Percentiles rank a stretch among this genome's conserved stretches.
phyloP scores from a whole-genome alignment of 306 rosid genomes.

The Erythrophleum fordii region DNA sequence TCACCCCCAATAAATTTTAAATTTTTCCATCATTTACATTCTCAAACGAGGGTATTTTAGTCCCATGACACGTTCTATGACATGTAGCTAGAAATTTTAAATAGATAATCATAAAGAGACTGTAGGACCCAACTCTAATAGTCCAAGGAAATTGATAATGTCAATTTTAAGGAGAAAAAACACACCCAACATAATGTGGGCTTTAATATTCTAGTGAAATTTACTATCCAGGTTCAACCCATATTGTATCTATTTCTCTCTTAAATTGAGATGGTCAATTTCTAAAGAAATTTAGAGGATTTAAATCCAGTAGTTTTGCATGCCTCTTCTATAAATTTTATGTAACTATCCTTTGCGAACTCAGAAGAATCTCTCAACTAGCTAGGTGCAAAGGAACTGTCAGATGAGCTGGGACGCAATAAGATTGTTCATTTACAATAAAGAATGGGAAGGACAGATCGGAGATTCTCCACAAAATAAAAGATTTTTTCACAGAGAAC shows the following conservation, averaged over 20 bases:
- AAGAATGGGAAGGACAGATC: slow-evolving; percentile 40
- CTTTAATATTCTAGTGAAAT: not conserved
- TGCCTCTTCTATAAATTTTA: not conserved
- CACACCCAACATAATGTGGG: not conserved
- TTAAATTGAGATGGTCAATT: not conserved
- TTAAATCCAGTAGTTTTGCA: not conserved
- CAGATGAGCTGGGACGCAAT: slow-evolving; percentile 49
- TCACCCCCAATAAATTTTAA: not conserved
- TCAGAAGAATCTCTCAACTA: not conserved
- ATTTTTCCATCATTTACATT: not conserved
- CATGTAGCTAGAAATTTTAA: not conserved
- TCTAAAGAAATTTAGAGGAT: not conserved
- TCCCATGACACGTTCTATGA: not conserved
- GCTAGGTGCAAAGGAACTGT: slow-evolving; percentile 29
- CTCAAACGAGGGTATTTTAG: slow-evolving; percentile 37
- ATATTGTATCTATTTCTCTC: too few relatives aligned
- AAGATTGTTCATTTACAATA: slow-evolving; percentile 27
- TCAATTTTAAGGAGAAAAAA: not conserved
- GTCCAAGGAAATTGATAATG: too few relatives aligned
- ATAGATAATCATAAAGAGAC: not conserved
- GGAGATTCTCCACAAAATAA: slow-evolving; percentile 24
- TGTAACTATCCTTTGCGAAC: not conserved
- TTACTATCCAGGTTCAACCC: too few relatives aligned
- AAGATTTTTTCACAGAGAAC: slow-evolving; percentile 24
- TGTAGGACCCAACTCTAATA: not conserved